Evolutionary conservation across 129 eudicot species (phyloP), one percentile per base, ranked within the genome.

Genomic region (Heracleum sosnowskyi): DNA sequence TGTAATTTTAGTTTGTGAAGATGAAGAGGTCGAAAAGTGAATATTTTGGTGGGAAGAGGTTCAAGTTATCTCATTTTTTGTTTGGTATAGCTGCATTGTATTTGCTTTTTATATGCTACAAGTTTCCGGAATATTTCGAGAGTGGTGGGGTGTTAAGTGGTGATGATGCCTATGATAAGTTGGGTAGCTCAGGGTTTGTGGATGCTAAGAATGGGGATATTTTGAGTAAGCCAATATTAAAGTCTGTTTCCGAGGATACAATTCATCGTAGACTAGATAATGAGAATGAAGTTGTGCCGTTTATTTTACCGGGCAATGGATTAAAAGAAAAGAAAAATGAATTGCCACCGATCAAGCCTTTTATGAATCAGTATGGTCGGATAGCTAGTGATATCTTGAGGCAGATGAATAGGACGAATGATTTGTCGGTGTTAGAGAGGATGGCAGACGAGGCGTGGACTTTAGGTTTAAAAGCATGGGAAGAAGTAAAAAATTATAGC

Each of bases 361-460:
- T 80, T 66, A 84, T 79, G 81, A 83, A 75, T 80, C 81, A 78
- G 16, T 93, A 93, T 79, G 97, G 93, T 49, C 82, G 97, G 69
- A 81, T 93, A 81, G 86, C 96, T 3, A 83, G 91, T 78, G 84
- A 87, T 13, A 82, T 85, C 63, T 64, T 86, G 82, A 91, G 86
- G 84, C 75, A 55, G 82, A 80, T 77, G 75, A 87, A 84, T 82
- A 81, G 88, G 73, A 89, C 90, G 2, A 74, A 46, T 2, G 88
- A 89, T 76, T 81, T 90, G 80, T 88, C 98, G 0, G 88, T 80
- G 76, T 64, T 94, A 69, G 97, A 91, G 85, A 89, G 76, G 84
- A 89, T 94, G 98, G 97, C 96, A 11, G 92, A 91, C 79, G 98
- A 94, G 86, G 98, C 97, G 42, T 94, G 96, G 97, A 85, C 77